Conservation (phyloP, 148 eudicot species). For the Diospyros kaki region DNA sequence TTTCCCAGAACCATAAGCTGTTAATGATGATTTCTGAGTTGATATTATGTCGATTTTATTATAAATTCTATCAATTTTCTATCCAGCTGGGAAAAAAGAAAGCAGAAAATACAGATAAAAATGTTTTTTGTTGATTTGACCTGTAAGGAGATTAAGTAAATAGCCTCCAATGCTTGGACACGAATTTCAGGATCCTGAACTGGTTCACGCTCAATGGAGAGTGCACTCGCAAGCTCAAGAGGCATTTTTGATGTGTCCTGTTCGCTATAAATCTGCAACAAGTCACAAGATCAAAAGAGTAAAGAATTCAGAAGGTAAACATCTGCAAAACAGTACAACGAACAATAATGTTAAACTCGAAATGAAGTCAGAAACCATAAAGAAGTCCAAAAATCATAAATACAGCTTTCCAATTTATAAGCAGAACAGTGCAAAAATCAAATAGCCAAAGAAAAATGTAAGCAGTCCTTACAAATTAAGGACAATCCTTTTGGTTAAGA, state of each 20-base stretch:
- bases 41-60: not conserved
- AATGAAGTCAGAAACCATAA: constrained; percentile 6
- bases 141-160: constrained; percentile 76
- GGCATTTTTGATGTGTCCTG: constrained; percentile 96
- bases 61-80: not conserved
- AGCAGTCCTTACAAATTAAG: not conserved
- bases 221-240: constrained; percentile 77
- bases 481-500: not conserved
- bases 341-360: not conserved
- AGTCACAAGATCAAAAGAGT: not conserved
- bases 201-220: constrained; percentile 84
- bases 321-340: not conserved
- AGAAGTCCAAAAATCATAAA: not conserved
- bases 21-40: not conserved
- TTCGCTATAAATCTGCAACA: constrained; percentile 61
- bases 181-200: constrained; percentile 79
- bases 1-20: not conserved
- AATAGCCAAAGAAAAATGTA: not conserved
- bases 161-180: constrained; percentile 79
- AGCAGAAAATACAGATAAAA: not conserved
- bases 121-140: constrained; percentile 22
- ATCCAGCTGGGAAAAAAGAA: not conserved
- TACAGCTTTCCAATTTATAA: not conserved
- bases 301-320: constrained; percentile 8
- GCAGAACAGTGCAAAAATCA: not conserved